phyloP scores from a whole-genome alignment of 108 stramenopile genomes.

The Craspedostauros australis region DNA sequence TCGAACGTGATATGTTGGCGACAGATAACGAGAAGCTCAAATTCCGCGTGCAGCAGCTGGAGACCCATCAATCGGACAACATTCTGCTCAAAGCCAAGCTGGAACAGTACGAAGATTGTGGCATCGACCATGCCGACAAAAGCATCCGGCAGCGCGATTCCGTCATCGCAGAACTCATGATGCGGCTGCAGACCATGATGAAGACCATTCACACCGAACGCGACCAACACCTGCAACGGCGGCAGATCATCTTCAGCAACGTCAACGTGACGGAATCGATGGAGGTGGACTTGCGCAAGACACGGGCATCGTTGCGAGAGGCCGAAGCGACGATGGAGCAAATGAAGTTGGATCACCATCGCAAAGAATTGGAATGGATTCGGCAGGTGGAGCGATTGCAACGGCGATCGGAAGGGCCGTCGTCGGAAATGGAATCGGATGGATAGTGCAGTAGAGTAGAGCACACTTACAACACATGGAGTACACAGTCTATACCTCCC shows the following conservation, averaged over 20 bases:
- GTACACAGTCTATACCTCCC: too few relatives aligned
- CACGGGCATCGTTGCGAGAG: background rate
- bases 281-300: background rate
- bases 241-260: slow-evolving; percentile 55
- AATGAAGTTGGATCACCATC: background rate
- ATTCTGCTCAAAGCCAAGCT: slow-evolving; percentile 21
- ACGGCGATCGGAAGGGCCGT: background rate
- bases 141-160: slow-evolving; percentile 36
- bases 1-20: slow-evolving; percentile 46
- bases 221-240: slow-evolving; percentile 30
- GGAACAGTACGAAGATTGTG: slow-evolving; percentile 24
- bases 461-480: too few relatives aligned
- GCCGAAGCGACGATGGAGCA: slow-evolving; percentile 1
- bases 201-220: slow-evolving; percentile 38
- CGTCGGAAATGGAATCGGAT: background rate
- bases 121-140: slow-evolving; percentile 20
- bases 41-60: slow-evolving; percentile 38
- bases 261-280: background rate
- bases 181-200: slow-evolving; percentile 31
- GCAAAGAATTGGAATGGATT: slow-evolving; percentile 4
- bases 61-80: too few relatives aligned
- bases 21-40: slow-evolving; percentile 32
- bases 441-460: background rate
- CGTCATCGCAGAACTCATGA: slow-evolving; percentile 37
- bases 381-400: background rate